Percentiles rank a stretch among this genome's conserved stretches.
These are phyloP conservation scores for Hypoxylon sp. DNA, from an alignment of 2,329 filamentous ascomycete genomes.

Conservation along the genomic window DNA sequence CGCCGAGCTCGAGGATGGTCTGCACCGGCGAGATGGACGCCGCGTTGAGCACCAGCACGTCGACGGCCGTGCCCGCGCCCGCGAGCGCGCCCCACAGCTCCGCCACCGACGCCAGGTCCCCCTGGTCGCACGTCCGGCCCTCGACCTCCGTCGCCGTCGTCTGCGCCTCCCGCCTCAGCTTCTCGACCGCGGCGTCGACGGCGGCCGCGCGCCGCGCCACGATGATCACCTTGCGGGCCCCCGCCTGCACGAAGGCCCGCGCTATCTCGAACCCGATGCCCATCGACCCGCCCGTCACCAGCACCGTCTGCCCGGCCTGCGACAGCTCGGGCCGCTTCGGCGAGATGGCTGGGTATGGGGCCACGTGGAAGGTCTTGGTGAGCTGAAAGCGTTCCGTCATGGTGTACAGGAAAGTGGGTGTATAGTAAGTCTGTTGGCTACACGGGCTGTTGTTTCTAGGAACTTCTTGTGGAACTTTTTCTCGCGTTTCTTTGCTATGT, in stretches of 20 bases:
- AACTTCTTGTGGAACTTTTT: too few relatives aligned
- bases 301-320: slow-evolving; percentile 58
- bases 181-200: slow-evolving; percentile 43
- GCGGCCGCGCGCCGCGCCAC: slow-evolving; percentile 47
- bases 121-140: slow-evolving; percentile 38
- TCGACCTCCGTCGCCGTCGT: slow-evolving; percentile 23
- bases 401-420: slow-evolving; percentile 3
- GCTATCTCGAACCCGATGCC: slow-evolving; percentile 73
- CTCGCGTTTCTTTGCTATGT: too few relatives aligned
- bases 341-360: slow-evolving; percentile 50
- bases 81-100: slow-evolving; percentile 44
- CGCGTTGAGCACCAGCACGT: slow-evolving; percentile 49
- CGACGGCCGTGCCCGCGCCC: slow-evolving; percentile 38
- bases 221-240: slow-evolving; percentile 50
- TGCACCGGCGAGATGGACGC: slow-evolving; percentile 21
- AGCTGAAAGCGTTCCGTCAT: slow-evolving; percentile 4
- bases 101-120: slow-evolving; percentile 36
- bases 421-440: not conserved
- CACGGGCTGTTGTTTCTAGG: too few relatives aligned
- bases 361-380: slow-evolving; percentile 46
- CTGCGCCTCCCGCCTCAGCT: slow-evolving; percentile 30
- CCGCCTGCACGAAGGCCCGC: slow-evolving; percentile 58
- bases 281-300: slow-evolving; percentile 72
- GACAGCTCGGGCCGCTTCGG: slow-evolving; percentile 49
- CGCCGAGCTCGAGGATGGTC: slow-evolving; percentile 38